Conservation (phyloP, 2,329 filamentous ascomycete genomes). For the Pseudocercospora pini-densiflorae region DNA sequence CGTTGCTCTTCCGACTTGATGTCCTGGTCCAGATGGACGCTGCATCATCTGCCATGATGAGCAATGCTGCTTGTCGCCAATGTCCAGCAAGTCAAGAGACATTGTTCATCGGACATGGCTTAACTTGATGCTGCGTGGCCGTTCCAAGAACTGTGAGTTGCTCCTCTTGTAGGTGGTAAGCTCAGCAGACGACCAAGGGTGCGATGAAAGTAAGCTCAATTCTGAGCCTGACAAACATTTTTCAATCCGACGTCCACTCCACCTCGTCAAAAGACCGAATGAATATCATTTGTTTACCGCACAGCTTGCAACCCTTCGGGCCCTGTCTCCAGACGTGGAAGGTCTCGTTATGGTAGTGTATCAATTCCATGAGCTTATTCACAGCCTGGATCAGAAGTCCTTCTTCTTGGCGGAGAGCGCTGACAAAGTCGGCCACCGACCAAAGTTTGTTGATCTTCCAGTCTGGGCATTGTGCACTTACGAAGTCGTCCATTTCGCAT, state of each 20-base stretch:
- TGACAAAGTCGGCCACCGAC: slow-evolving; percentile 25
- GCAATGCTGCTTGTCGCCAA: neutral
- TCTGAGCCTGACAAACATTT: neutral
- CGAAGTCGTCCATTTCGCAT: slow-evolving; percentile 22
- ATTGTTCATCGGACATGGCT: neutral
- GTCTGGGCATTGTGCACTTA: slow-evolving; percentile 19
- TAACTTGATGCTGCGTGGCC: neutral
- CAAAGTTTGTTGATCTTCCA: slow-evolving; percentile 27
- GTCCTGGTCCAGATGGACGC: neutral
- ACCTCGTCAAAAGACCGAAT: slow-evolving; percentile 17
- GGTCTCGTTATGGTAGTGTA: slow-evolving; percentile 22
- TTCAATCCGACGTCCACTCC: neutral
- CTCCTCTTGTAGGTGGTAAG: neutral
- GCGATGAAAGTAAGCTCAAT: neutral
- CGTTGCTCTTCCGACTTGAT: neutral
- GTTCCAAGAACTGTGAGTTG: neutral
- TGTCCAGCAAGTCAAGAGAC: neutral
- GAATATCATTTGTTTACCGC: slow-evolving; percentile 19
- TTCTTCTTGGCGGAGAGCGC: slow-evolving; percentile 24
- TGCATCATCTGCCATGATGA: neutral
- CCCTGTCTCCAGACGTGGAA: slow-evolving; percentile 18
- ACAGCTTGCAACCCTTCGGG: slow-evolving; percentile 16
- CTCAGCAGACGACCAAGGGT: neutral
- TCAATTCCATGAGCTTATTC: slow-evolving; percentile 20
- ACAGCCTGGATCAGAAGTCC: slow-evolving; percentile 23